A percentile compares a stretch with the other conserved stretches of the same genome.
These are phyloP conservation scores for Rubus parviflorus DNA, from an alignment of 306 rosid species.

Conservation along the genomic window DNA sequence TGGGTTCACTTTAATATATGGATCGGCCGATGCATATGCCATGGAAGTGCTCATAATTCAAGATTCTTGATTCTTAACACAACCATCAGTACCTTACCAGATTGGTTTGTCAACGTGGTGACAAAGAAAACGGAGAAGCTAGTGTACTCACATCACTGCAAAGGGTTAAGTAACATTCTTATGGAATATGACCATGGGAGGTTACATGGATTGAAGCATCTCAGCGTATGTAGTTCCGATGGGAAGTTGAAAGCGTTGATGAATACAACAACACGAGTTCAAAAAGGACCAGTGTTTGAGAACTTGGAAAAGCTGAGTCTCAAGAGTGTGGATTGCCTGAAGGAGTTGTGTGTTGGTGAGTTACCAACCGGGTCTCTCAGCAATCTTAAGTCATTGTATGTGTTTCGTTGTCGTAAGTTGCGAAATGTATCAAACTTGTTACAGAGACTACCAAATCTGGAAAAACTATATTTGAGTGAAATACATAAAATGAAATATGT, in stretches of 20 bases:
- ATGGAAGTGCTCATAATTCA: neutral
- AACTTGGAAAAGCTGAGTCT: neutral
- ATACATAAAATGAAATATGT: neutral
- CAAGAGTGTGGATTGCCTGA: accelerated
- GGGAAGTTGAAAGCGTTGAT: accelerated
- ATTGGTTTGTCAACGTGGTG: neutral
- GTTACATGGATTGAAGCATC: neutral
- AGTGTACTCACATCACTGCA: accelerated
- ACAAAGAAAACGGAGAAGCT: neutral
- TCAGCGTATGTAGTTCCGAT: neutral
- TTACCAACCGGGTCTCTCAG: neutral
- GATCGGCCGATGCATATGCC: neutral
- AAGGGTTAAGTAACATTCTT: neutral
- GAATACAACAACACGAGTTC: neutral
- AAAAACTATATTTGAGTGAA: accelerated
- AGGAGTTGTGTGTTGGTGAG: neutral
- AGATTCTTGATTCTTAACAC: accelerated
- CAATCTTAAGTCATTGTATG: neutral
- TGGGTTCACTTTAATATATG: neutral
- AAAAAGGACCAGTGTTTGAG: neutral
- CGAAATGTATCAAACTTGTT: neutral
- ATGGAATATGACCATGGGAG: neutral
- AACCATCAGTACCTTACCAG: neutral
- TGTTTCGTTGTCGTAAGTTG: accelerated
- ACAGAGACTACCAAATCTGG: neutral